Base-by-base conservation (phyloP, 176 grass and related monocot genomes). In the Eragrostis nindensis region DNA sequence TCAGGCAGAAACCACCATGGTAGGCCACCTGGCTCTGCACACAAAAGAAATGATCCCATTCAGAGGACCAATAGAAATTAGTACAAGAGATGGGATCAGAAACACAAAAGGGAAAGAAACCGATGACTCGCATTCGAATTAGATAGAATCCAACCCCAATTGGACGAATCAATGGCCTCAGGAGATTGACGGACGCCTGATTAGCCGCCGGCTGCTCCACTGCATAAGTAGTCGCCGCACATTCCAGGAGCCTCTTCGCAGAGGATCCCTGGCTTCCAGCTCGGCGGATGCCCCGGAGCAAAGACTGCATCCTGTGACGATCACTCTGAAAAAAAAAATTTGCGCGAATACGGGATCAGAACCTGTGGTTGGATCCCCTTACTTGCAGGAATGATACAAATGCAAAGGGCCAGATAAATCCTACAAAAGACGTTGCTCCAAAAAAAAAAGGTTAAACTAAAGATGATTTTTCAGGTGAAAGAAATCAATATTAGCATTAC, bases 261-360 rank as follows among this genome's bases (percentile, higher is more conserved):
- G 70, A 45, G 45, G 70, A 22, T 16, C 62, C 50, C n/a, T 21
- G 41, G 42, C 70, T 60, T 27, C 48, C 49, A 11, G 39, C 39
- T 75, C 41, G 62, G 52, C 62, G 69, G 29, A 69, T 11, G 19
- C 40, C 68, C 84, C 77, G 64, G 50, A 81, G 42, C 70, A 86
- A 76, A 36, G 84, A 76, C 10, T 86, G 77, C 84, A 81, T 81
- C 49, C 11, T 68, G 39, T 17, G 24, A 66, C 12, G 14, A 11
- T 11, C 18, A 12, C 62, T 52, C 48, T 67, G 38, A 36, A 39
- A 15, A 32, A 18, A 67, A 21, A 60, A 25, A n/a, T n/a, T n/a
- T 5, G 56, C 57, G 47, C 40, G 10, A 1, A 11, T 12, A 32
- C 0, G 45, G 22, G 71, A 74, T 68, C 49, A 84, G 30, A 74